Base-by-base conservation (phyloP, 495 filamentous ascomycete genomes). In the Choiromyces venosus region DNA sequence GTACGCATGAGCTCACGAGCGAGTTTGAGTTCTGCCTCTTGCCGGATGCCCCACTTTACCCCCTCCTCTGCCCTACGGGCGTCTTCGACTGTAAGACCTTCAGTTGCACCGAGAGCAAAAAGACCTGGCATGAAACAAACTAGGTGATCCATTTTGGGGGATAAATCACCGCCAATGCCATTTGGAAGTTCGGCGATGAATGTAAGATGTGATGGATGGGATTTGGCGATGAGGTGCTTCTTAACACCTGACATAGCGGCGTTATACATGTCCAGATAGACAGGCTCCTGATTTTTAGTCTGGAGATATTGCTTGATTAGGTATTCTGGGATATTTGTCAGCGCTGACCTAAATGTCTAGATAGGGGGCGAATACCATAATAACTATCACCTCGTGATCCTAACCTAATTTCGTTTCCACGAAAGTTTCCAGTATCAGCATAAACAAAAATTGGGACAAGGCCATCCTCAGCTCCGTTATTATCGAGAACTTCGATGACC, bases 41-140 rank as follows among this genome's bases (percentile, higher is more conserved):
- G 89, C 78, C 92, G 86, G 73, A 88, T 85, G 12, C 86, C 86
- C 96, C 96, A 99, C 29, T 82, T 84, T 29, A 67, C 69, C 12
- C 79, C 77, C 19, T 75, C 82, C 0, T 88, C 80, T 0, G 87
- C 86, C 78, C 91, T 89, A 75, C 87, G 90, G 7, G 94, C 93
- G 77, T 93, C 89, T 1, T 87, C 84, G 40, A 96, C 86, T 0
- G 88, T 88, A 56, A 88, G 75, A 1, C 95, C 95, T 33, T 89
- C 91, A 0, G 95, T 99, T 5, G 88, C 92, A 14, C 89, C 93
- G 1, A 98, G 88, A 0, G 94, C 95, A 77, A 98, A 94, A 19
- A 94, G 97, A 40, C 95, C 96, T 0, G 95, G 94, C 87, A 97
- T 91, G 85, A 98, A 99, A 85, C 95, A 99, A 52, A 94, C 94